phyloP scores from a whole-genome alignment of 805 yeast genomes.

The Torulaspora microellipsoides region DNA sequence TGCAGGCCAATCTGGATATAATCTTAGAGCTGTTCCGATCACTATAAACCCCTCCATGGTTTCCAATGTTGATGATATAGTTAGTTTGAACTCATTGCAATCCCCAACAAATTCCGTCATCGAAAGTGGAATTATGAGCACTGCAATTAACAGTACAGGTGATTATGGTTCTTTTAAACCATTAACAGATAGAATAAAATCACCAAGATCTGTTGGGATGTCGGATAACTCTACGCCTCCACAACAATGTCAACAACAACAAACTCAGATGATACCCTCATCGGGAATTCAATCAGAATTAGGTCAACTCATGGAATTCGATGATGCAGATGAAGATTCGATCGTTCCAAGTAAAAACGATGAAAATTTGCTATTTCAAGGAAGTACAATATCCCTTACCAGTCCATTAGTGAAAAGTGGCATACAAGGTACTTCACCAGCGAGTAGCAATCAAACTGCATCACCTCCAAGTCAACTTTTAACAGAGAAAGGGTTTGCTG shows the following conservation, averaged over 20 bases:
- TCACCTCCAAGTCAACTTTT: constrained; percentile 24
- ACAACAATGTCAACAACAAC: constrained; percentile 4
- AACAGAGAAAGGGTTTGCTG: constrained; percentile 28
- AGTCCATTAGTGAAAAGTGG: constrained; percentile 7
- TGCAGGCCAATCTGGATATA: constrained; percentile 5
- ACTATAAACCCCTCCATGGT: constrained; percentile 19
- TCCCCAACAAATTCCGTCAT: constrained; percentile 14
- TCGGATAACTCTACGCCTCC: constrained; percentile 3
- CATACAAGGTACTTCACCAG: constrained; percentile 14
- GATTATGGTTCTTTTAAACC: constrained; percentile 3
- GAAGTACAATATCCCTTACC: constrained; percentile 1
- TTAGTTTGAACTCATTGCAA: constrained; percentile 13
- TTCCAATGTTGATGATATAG: constrained; percentile 15
- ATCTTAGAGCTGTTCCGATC: constrained; percentile 10
- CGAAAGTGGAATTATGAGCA: constrained; percentile 3
- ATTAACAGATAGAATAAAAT: constrained; percentile 8
- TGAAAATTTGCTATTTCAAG: constrained; percentile 9
- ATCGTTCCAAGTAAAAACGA: background rate
- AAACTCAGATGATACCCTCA: constrained; percentile 2
- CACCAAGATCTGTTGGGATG: constrained; percentile 7
- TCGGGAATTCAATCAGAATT: constrained; percentile 4
- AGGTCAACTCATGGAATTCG: constrained; percentile 7
- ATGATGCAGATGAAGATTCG: background rate
- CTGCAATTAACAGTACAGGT: constrained; percentile 1
- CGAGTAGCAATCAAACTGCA: constrained; percentile 16